Conservation (phyloP, 2,329 filamentous ascomycete genomes). For the Coniochaeta sp. region DNA sequence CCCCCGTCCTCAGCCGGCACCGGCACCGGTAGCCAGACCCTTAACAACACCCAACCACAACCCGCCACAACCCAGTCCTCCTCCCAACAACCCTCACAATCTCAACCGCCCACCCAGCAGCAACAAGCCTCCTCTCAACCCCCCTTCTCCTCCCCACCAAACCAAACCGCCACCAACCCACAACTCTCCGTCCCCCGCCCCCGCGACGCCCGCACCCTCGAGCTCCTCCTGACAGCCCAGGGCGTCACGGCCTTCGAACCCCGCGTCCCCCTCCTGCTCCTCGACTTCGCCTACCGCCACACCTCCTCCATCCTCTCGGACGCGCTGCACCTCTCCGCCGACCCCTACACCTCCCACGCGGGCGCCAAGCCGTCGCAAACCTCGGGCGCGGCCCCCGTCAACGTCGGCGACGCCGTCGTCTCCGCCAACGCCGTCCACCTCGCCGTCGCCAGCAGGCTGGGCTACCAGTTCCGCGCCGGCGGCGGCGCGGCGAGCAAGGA, state of each 20-base stretch:
- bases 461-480: slow-evolving; percentile 60
- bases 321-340: slow-evolving; percentile 60
- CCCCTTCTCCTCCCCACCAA: slow-evolving; percentile 2
- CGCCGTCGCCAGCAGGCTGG: slow-evolving; percentile 62
- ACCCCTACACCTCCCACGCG: slow-evolving; percentile 58
- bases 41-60: slow-evolving; percentile 12
- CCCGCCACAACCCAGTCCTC: slow-evolving; percentile 18
- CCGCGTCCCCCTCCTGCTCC: slow-evolving; percentile 73
- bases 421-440: slow-evolving; percentile 61
- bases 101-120: no score
- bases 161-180: slow-evolving; percentile 12
- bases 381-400: slow-evolving; percentile 37
- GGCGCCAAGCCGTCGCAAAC: slow-evolving; percentile 43
- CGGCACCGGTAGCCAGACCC: slow-evolving; percentile 11
- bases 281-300: slow-evolving; percentile 84
- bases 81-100: slow-evolving; percentile 15
- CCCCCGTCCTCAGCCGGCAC: slow-evolving; percentile 27
- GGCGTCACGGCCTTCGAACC: slow-evolving; percentile 75
- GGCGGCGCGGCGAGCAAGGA: slow-evolving; percentile 59
- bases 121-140: slow-evolving; percentile 18
- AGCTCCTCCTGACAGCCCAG: slow-evolving; percentile 71
- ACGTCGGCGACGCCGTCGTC: slow-evolving; percentile 48
- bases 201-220: slow-evolving; percentile 71
- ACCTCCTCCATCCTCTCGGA: slow-evolving; percentile 65
- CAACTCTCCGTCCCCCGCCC: slow-evolving; percentile 48